Base-by-base conservation (phyloP, 2,329 filamentous ascomycete genomes). In the Cercospora sp. region DNA sequence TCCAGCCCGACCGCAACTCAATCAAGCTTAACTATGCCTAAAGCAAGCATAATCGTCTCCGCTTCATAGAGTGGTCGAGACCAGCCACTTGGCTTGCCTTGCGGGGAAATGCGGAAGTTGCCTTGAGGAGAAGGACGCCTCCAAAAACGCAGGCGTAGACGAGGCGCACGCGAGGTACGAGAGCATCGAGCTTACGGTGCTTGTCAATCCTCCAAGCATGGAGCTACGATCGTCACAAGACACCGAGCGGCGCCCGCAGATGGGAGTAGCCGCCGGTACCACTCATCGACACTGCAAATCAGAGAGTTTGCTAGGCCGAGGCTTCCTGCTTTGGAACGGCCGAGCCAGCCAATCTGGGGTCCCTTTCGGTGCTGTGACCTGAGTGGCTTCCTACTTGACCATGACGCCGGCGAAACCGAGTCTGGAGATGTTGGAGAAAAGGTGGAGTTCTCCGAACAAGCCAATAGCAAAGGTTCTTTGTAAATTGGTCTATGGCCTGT, bases 151-250 rank as follows among this genome's bases (percentile, higher is more conserved):
- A 58, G 51, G 48, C 62, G 51, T 64, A 36, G 31, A 30, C 62
- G 51, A 64, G 62, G 62, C 62, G 51, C 51, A 57, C 51, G 62
- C 62, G 62, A 64, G 45, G 48, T 36, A 55, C 36, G 62, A 64
- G 28, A 6, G 55, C 55, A 20, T 36, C 28, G 28, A 18, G 48
- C 48, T 64, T 64, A 16, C 10, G 36, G 28, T 48, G 60, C 60
- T 62, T 62, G 60, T 62, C 23, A 42, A 18, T 45, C 23, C 60
- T 59, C 28, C 55, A 12, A 36, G 28, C 53, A 23, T 28, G 13
- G 12, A 16, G 48, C 48, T 55, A 26, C 13, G 48, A 30, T 55
- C 48, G 55, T 59, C 30, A 59, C 55, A 59, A 36, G 55, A 59
- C 18, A 59, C 28, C 55, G 55, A 59, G 55, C 48, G 23, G 23